Conservation (phyloP, 768 basidiomycete species). For the Cytidiella melzeri region DNA sequence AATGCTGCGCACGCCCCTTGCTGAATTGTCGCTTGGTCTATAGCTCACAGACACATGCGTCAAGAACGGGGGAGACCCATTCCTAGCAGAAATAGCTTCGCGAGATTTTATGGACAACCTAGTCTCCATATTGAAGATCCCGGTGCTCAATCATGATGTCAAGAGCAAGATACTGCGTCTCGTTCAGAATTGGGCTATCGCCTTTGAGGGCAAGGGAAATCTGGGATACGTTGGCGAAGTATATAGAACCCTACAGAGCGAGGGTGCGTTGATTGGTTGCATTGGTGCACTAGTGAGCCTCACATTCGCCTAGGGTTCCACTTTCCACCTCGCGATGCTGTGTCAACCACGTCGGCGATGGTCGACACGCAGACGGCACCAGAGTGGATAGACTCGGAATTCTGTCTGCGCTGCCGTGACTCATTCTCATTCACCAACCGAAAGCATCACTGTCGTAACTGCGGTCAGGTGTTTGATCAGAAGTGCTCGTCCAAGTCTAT, state of each 20-base stretch:
- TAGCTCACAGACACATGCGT: slow-evolving; percentile 88
- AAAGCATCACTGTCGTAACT: slow-evolving; percentile 98
- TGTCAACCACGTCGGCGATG: slow-evolving; percentile 68
- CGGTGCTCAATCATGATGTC: slow-evolving; percentile 73
- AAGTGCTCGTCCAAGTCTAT: slow-evolving; percentile 82
- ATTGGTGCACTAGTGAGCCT: not conserved
- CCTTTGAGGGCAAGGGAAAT: slow-evolving; percentile 76
- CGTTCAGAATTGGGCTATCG: slow-evolving; percentile 91
- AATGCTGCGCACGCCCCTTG: not conserved
- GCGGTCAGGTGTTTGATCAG: slow-evolving; percentile 95
- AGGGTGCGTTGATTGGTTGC: slow-evolving; percentile 48
- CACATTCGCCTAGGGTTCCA: slow-evolving; percentile 49
- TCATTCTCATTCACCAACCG: slow-evolving; percentile 93
- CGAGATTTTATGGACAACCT: slow-evolving; percentile 93
- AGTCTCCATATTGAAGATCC: slow-evolving; percentile 79
- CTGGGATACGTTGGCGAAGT: slow-evolving; percentile 73
- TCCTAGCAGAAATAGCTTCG: slow-evolving; percentile 77
- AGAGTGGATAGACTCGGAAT: slow-evolving; percentile 95
- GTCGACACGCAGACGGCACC: slow-evolving; percentile 89
- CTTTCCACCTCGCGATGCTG: slow-evolving; percentile 77
- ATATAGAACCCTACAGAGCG: slow-evolving; percentile 67
- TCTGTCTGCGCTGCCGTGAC: slow-evolving; percentile 88
- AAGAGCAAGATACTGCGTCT: slow-evolving; percentile 69
- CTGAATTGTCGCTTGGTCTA: slow-evolving; percentile 3
- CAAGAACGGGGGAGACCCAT: slow-evolving; percentile 96